Base-by-base conservation (phyloP, 805 yeast genomes). In the Kluyveromyces nonfermentans region DNA sequence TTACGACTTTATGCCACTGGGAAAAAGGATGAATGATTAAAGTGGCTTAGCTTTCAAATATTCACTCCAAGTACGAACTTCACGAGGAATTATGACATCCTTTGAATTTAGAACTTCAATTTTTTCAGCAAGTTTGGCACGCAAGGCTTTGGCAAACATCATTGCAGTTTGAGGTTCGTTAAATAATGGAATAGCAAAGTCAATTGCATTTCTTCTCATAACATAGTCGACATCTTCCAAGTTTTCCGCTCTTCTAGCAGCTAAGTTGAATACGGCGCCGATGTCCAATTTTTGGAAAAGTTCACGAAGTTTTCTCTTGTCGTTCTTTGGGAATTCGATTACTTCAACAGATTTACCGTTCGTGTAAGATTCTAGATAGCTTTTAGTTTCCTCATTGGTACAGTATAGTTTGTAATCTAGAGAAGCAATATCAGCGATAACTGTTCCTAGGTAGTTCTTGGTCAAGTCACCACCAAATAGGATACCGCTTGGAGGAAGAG, bases 121-220 rank as follows among this genome's bases (percentile, higher is more conserved):
- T 53, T 70, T 68, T 31, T 71, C 72, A 53, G 77, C 68, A 53
- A 85, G 72, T 59, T 88, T 87, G 44, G 68, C 77, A 52, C 77
- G 77, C 69, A 93, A 72, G 51, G 95, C 85, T 60, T 79, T 70
- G 18, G 97, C 88, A 66, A 93, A 93, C 55, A 93, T 69, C 56
- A 80, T 62, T 2, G 96, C 83, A 18, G 98, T 94, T 63, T 87
- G 80, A 51, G 97, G 96, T 71, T 93, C 99, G 63, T 90, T 93
- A 73, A 93, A 90, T 62, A 93, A 73, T 35, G 98, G 96, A 59
- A 90, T 82, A 48, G 85, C 97, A 64, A 93, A 93, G 66, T 93
- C 99, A 69, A 93, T 94, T 39, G 99, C 97, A 65, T 93, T 93
- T 73, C 99, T 83, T 74, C 99, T 83, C 98, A 93, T 93, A 46